Percentiles rank a stretch among this genome's conserved stretches.
Evolutionary conservation across 306 rosid species (phyloP).

Genomic region (Medicago ruthenica): DNA sequence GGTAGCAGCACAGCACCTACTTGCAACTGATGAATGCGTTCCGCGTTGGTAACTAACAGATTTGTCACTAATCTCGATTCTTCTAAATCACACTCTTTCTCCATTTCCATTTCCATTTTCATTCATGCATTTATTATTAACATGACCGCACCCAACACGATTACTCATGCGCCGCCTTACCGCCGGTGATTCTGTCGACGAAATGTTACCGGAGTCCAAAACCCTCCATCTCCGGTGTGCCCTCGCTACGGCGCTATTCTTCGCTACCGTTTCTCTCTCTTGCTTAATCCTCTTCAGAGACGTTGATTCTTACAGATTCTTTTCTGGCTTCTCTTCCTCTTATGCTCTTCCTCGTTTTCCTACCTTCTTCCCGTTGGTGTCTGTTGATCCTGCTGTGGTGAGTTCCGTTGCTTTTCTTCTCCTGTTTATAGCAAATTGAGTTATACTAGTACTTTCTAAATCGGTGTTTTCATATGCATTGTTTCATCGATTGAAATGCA

Average conservation of each 20-base stretch:
- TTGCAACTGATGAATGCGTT: conserved; percentile 6
- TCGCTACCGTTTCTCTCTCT: conserved; percentile 59
- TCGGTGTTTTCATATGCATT: conserved; percentile 21
- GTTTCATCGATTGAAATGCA: background rate
- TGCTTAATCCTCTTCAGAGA: conserved; percentile 59
- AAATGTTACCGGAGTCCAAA: conserved; percentile 46
- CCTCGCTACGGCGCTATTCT: conserved; percentile 46
- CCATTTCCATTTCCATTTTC: conserved; percentile 7
- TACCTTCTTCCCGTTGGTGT: conserved; percentile 42
- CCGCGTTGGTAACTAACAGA: conserved; percentile 45
- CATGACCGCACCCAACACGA: conserved; percentile 5
- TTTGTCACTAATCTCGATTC: conserved; percentile 36
- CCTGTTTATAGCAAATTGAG: background rate
- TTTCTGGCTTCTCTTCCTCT: conserved; percentile 53
- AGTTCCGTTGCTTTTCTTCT: conserved; percentile 41
- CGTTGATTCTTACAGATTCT: conserved; percentile 51
- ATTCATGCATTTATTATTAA: background rate
- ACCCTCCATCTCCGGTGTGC: conserved; percentile 41
- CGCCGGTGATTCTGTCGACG: conserved; percentile 43
- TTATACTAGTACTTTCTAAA: conserved; percentile 5
- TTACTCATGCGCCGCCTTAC: background rate
- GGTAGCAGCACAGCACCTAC: too few relatives aligned
- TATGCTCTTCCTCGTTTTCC: conserved; percentile 41
- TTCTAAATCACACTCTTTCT: conserved; percentile 18
- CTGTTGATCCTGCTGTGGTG: conserved; percentile 48